Percentiles rank a stretch among this genome's conserved stretches.
These are phyloP conservation scores for Cyclotella kingstonii DNA, from an alignment of 108 stramenopile species.

Conservation along the genomic window DNA sequence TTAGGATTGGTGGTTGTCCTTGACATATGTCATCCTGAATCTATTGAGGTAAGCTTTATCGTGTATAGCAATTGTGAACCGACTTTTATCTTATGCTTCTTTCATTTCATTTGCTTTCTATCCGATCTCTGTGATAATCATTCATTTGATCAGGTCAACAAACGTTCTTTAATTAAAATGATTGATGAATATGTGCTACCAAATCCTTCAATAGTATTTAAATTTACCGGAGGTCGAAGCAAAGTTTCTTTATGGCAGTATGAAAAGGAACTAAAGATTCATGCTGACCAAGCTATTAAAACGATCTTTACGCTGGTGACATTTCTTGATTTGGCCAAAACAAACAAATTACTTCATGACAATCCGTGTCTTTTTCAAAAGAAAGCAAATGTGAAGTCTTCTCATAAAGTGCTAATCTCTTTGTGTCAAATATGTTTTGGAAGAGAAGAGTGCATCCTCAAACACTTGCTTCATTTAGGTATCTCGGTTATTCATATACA, in stretches of 20 bases:
- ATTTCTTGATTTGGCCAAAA: conserved; percentile 82
- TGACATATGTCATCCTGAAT: conserved; percentile 53
- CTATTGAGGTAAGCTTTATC: neutral
- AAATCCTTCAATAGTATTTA: conserved; percentile 52
- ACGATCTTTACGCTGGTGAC: conserved; percentile 71
- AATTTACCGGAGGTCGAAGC: conserved; percentile 71
- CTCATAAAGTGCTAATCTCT: conserved; percentile 68
- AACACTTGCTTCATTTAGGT: conserved; percentile 78
- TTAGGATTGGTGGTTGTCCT: conserved; percentile 89
- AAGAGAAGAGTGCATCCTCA: conserved; percentile 84
- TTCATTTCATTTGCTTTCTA: too few species aligned
- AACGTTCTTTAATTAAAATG: conserved; percentile 52
- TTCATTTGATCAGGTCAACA: conserved; percentile 28
- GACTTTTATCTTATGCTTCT: too few species aligned
- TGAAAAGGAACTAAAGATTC: conserved; percentile 59
- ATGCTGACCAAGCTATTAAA: conserved; percentile 67
- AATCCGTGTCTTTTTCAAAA: conserved; percentile 66
- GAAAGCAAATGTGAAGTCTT: conserved; percentile 79
- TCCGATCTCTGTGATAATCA: too few species aligned
- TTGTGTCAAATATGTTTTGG: conserved; percentile 81
- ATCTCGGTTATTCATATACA: conserved; percentile 80
- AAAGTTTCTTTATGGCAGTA: conserved; percentile 75
- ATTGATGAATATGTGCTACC: conserved; percentile 69
- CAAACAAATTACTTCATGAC: conserved; percentile 53
- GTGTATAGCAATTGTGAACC: too few species aligned